A percentile compares a stretch with the other conserved stretches of the same genome.
Evolutionary conservation across 148 eudicot genomes (phyloP).

Genomic region (Oxyria digyna): DNA sequence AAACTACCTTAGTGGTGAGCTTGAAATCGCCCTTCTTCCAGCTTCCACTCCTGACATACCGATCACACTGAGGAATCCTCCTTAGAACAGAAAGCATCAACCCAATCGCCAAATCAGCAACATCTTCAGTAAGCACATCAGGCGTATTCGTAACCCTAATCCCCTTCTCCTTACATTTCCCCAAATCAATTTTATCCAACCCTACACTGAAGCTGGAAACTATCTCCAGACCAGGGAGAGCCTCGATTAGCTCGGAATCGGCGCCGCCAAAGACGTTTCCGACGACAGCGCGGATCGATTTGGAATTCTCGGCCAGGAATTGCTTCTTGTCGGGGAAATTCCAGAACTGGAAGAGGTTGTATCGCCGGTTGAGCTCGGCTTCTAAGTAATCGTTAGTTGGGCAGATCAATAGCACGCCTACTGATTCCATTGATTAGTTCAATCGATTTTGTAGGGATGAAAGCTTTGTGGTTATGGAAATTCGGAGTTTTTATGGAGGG

Average conservation of each 20-base stretch:
- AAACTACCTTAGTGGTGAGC: constrained; percentile 62
- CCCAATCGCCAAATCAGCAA: constrained; percentile 75
- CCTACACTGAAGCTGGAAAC: constrained; percentile 74
- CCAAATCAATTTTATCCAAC: constrained; percentile 68
- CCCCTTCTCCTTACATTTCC: constrained; percentile 55
- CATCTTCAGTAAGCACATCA: constrained; percentile 85
- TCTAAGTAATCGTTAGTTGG: constrained; percentile 38
- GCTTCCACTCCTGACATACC: constrained; percentile 54
- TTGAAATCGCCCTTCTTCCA: constrained; percentile 77
- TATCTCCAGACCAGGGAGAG: constrained; percentile 60
- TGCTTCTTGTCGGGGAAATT: constrained; percentile 16
- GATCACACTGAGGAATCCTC: constrained; percentile 56
- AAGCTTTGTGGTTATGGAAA: not conserved
- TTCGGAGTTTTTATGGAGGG: not conserved
- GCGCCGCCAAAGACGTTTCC: constrained; percentile 50
- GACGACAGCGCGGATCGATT: constrained; percentile 58
- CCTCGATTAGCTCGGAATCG: constrained; percentile 46
- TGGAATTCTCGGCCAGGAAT: constrained; percentile 28
- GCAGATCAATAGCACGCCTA: constrained; percentile 39
- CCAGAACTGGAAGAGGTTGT: constrained; percentile 41
- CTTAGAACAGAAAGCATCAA: constrained; percentile 53
- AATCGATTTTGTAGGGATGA: not conserved
- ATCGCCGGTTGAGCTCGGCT: constrained; percentile 33
- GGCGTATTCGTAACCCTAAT: constrained; percentile 77
- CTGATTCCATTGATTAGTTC: constrained; percentile 24